Base-by-base conservation (phyloP, 139 green algal species). In the Chlorella sp. region DNA sequence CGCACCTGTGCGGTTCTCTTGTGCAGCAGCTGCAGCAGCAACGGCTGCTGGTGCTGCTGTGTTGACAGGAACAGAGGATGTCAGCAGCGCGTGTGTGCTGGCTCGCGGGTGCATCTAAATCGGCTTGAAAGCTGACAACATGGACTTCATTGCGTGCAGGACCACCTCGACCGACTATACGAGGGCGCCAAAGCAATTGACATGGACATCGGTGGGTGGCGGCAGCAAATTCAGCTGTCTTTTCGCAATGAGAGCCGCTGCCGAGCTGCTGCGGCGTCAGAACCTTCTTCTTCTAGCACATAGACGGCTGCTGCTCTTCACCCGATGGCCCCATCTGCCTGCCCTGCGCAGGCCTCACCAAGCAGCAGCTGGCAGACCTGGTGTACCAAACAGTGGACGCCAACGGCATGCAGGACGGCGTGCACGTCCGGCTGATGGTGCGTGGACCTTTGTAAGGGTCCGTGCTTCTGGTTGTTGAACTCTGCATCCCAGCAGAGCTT, bases 341-440 rank as follows among this genome's bases (percentile, higher is more conserved):
- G 44, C 44, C 44, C 9, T 51, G 26, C 55, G 57, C 84, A 88
- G 84, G 84, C 23, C 36, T 95, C 6, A 91, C 38, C 60, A 78
- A 78, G 38, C 32, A 56, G 51, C 34, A 91, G 85, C 74, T 96
- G 75, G 63, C 82, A 51, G 64, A 83, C 13, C 67, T 95, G 57
- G 70, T 96, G 72, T 95, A 95, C 83, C 62, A 85, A n/a, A 92
- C 90, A 1, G 56, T 91, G 11, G 90, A 94, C 47, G 91, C 88
- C 38, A 96, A 96, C 38, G 89, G 87, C 76, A 96, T 96, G 93
- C 51, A 34, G 3, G 65, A 87, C 12, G 86, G 82, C 6, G 92
- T 97, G 32, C 93, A 97, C 90, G 92, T 98, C 17, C 89, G 94
- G 23, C 88, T 97, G 23, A 85, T 85, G 55, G 76, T 82, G 69